Evolutionary conservation across 371 early-diverging fungal species (phyloP).

Genomic region (Coemansia sp.): DNA sequence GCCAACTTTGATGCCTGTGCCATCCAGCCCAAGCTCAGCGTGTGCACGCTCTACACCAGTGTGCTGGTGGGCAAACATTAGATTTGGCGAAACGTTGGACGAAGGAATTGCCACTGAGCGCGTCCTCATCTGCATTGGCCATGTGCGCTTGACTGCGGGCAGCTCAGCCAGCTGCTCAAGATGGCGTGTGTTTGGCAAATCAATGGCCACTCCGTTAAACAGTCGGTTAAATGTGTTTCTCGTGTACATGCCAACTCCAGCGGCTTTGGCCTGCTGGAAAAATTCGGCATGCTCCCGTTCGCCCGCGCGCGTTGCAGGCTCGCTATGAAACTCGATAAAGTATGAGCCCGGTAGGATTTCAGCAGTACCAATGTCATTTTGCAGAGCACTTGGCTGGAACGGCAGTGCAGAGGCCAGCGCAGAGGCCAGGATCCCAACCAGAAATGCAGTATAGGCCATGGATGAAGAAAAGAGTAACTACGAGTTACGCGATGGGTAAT

Average conservation of each 20-base stretch:
- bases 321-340: constrained; percentile 45
- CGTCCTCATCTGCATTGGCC: constrained; percentile 48
- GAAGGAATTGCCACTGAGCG: constrained; percentile 43
- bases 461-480: background rate
- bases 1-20: constrained; percentile 70
- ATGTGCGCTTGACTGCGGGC: constrained; percentile 35
- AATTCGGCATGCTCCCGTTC: constrained; percentile 37
- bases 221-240: constrained; percentile 46
- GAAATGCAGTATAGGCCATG: background rate
- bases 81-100: constrained; percentile 45
- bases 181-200: constrained; percentile 31
- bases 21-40: constrained; percentile 54
- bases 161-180: constrained; percentile 29
- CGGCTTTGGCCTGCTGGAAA: constrained; percentile 11
- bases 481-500: background rate
- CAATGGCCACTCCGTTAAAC: constrained; percentile 48
- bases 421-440: constrained; percentile 4
- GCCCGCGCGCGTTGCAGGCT: constrained; percentile 33
- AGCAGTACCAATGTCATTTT: background rate
- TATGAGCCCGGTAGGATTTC: constrained; percentile 39
- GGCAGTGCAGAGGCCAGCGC: constrained; percentile 19
- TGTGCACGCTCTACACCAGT: constrained; percentile 63
- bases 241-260: constrained; percentile 30
- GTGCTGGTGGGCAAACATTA: constrained; percentile 55
- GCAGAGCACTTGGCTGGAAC: constrained; percentile 8